Base-by-base conservation (phyloP, 495 filamentous ascomycete species). In the Cercophora scortea region DNA sequence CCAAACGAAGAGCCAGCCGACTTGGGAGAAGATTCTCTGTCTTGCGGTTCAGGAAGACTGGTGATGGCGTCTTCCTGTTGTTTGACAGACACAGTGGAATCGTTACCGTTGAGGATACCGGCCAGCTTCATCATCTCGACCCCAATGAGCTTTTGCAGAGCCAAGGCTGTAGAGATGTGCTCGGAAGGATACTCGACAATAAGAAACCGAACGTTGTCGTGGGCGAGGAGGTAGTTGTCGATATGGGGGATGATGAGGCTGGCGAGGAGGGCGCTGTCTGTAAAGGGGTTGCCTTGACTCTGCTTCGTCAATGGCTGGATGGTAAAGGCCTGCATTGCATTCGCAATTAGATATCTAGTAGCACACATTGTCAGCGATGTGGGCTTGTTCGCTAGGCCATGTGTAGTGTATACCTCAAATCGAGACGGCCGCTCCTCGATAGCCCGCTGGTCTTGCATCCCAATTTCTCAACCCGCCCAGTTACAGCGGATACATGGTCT, bases 121-220 rank as follows among this genome's bases (percentile, higher is more conserved):
- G 65, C 73, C n/a, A 77, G 63, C 48, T 66, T 71, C 43, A 77
- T 56, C 34, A 71, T 43, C 44, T 72, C 70, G 0, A 45, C 56
- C 40, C 74, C 74, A 32, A 76, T 63, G 19, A 77, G 59, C 25
- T 63, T 54, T 35, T 74, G 72, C 10, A 77, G 51, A 0, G 74
- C 69, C 0, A 75, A 45, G 2, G 73, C 58, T 12, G 73, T 77
- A 7, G 65, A 38, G 9, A 77, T 61, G 32, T 77, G 73, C 10
- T 76, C 71, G 8, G 71, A 57, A 0, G 73, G 67, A 42, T 75
- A 77, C 50, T 77, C 74, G 36, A 77, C 59, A 15, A 77, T 59
- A 3, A 77, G 66, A 41, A 76, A 71, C 5, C 69, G 67, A 1
- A 74, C 65, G 8, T 64, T 54, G 8, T 68, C 52, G 44, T 72